Evolutionary conservation across 441 rosid species (phyloP).

Genomic region (Populus hybrid): DNA sequence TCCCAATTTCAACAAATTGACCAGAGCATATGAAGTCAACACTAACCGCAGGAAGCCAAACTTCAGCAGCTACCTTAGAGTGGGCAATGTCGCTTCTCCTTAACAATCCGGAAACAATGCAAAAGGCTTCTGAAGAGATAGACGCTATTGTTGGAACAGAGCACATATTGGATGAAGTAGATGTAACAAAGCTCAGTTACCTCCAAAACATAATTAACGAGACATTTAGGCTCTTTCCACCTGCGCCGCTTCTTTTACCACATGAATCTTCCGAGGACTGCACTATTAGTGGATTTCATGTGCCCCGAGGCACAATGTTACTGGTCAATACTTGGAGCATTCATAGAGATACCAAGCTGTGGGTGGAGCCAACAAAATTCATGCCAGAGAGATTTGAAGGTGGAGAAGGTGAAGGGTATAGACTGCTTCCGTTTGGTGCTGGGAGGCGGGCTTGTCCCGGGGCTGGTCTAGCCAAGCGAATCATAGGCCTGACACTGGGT

Average conservation of each 20-base stretch:
- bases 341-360: slow-evolving; percentile 27
- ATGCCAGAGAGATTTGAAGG: slow-evolving; percentile 41
- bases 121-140: slow-evolving; percentile 12
- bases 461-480: slow-evolving; percentile 25
- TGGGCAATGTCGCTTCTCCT: slow-evolving; percentile 36
- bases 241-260: slow-evolving; percentile 24
- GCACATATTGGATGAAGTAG: slow-evolving; percentile 20
- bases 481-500: slow-evolving; percentile 28
- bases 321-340: slow-evolving; percentile 39
- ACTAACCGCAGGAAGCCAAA: slow-evolving; percentile 23
- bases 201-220: slow-evolving; percentile 32
- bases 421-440: slow-evolving; percentile 36
- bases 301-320: slow-evolving; percentile 36
- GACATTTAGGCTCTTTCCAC: slow-evolving; percentile 25
- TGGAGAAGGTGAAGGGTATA: slow-evolving; percentile 8
- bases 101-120: slow-evolving; percentile 20
- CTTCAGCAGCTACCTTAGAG: slow-evolving; percentile 29
- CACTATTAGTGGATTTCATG: slow-evolving; percentile 22
- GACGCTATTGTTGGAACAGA: slow-evolving; percentile 14
- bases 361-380: slow-evolving; percentile 38
- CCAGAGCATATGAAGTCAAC: neutral
- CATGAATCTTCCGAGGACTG: slow-evolving; percentile 29
- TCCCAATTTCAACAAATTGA: too few relatives aligned
- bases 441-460: slow-evolving; percentile 45
- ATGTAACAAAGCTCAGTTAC: slow-evolving; percentile 23